Evolutionary conservation across 345 rosid species (phyloP).

Genomic region (Clarkia xantiana): DNA sequence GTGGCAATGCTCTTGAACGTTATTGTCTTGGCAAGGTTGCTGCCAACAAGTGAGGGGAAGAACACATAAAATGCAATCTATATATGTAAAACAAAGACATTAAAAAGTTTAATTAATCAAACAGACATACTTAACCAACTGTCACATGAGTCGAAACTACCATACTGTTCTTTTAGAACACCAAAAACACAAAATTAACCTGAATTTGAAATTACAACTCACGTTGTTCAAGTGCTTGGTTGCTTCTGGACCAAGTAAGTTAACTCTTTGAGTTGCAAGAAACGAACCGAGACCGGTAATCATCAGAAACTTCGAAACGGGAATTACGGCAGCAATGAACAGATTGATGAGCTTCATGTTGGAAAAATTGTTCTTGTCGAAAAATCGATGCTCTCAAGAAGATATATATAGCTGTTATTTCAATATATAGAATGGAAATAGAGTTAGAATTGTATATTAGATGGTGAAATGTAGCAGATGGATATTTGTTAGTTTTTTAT

Average conservation of each 20-base stretch:
- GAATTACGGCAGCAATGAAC: slow-evolving; percentile 18
- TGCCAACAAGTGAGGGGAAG: slow-evolving; percentile 14
- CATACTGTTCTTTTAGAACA: no score
- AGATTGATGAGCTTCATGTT: slow-evolving; percentile 17
- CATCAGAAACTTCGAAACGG: slow-evolving; percentile 26
- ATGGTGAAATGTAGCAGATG: no score
- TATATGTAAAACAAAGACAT: not conserved
- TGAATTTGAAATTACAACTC: not conserved
- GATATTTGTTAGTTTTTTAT: no score
- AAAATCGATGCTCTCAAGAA: not conserved
- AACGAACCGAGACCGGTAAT: slow-evolving; percentile 24
- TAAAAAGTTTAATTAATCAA: no score
- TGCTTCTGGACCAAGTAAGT: slow-evolving; percentile 16
- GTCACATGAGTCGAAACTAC: no score
- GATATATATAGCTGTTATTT: no score
- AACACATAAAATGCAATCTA: slow-evolving; percentile 25
- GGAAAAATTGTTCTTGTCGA: not conserved
- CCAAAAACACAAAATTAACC: no score
- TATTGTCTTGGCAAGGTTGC: slow-evolving; percentile 17
- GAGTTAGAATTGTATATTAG: no score
- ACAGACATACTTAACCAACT: no score
- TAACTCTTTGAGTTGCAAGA: slow-evolving; percentile 17
- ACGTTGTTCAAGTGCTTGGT: slow-evolving; percentile 23
- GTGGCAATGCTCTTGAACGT: slow-evolving; percentile 11
- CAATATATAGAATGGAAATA: not conserved